phyloP scores from a whole-genome alignment of 2,329 filamentous ascomycete species.

The Ophiostoma fasciatum region DNA sequence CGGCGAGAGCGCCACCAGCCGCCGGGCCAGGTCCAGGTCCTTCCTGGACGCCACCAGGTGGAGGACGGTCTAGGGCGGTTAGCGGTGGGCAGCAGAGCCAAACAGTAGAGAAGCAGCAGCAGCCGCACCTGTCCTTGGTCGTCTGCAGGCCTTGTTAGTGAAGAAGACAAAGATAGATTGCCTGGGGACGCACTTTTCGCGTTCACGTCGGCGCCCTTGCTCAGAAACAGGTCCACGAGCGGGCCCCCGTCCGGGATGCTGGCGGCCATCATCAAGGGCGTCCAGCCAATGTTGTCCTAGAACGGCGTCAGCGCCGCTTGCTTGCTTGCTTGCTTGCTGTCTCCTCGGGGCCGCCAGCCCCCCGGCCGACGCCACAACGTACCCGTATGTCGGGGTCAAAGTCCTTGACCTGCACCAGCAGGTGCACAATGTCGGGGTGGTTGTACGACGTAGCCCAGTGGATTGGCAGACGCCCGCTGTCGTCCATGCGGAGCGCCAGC shows the following conservation, averaged over 20 bases:
- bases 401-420: conserved; percentile 52
- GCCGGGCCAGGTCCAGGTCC: conserved; percentile 66
- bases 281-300: conserved; percentile 71
- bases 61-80: conserved; percentile 51
- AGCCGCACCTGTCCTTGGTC: conserved; percentile 46
- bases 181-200: conserved; percentile 42
- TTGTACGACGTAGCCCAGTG: conserved; percentile 92
- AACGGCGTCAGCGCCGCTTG: no score
- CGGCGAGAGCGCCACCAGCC: conserved; percentile 52
- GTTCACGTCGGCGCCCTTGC: conserved; percentile 57
- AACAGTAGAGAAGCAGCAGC: no score
- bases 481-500: conserved; percentile 56
- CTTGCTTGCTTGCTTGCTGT: no score
- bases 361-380: conserved; percentile 4
- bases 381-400: conserved; percentile 80
- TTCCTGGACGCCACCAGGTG: conserved; percentile 88
- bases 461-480: conserved; percentile 77
- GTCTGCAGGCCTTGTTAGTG: conserved; percentile 25
- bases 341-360: neutral
- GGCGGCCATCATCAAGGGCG: conserved; percentile 68
- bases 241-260: conserved; percentile 59
- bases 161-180: neutral
- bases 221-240: conserved; percentile 51
- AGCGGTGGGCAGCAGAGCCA: no score
- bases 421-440: conserved; percentile 54